phyloP scores from a whole-genome alignment of 371 early-diverging fungal species.

The Mycotypha africana region DNA sequence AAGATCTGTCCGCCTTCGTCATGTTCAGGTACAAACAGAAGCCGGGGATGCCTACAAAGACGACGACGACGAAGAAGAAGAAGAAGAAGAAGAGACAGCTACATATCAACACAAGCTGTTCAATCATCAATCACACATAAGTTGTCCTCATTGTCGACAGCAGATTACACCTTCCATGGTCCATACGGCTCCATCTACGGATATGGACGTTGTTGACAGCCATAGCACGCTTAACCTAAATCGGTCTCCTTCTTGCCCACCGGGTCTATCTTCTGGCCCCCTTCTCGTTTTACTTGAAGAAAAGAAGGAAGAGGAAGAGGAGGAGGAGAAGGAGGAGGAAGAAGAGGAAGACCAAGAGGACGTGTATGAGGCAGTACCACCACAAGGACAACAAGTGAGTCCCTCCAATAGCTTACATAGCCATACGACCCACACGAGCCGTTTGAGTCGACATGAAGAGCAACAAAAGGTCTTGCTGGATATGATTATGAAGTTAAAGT shows the following conservation, averaged over 20 bases:
- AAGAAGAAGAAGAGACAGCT: background rate
- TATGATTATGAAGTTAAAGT: constrained; percentile 27
- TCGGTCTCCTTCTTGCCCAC: constrained; percentile 26
- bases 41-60: background rate
- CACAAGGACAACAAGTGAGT: background rate
- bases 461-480: constrained; percentile 10
- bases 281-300: background rate
- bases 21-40: constrained; percentile 32
- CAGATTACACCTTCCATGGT: too few species aligned
- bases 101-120: too few species aligned
- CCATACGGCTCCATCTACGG: too few species aligned
- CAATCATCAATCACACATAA: too few species aligned
- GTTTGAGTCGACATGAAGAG: too few species aligned
- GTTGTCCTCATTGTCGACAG: constrained; percentile 33
- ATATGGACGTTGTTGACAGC: background rate
- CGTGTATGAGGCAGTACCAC: too few species aligned
- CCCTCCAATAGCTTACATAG: background rate
- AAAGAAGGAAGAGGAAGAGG: background rate
- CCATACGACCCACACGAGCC: too few species aligned
- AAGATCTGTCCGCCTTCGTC: constrained; percentile 29
- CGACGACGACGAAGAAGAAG: too few species aligned
- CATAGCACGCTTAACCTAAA: background rate
- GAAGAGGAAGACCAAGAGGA: too few species aligned
- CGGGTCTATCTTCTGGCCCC: constrained; percentile 22
- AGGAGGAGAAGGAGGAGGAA: too few species aligned